Base-by-base conservation (phyloP, 2,329 filamentous ascomycete species). In the Triangularia verruculosa region DNA sequence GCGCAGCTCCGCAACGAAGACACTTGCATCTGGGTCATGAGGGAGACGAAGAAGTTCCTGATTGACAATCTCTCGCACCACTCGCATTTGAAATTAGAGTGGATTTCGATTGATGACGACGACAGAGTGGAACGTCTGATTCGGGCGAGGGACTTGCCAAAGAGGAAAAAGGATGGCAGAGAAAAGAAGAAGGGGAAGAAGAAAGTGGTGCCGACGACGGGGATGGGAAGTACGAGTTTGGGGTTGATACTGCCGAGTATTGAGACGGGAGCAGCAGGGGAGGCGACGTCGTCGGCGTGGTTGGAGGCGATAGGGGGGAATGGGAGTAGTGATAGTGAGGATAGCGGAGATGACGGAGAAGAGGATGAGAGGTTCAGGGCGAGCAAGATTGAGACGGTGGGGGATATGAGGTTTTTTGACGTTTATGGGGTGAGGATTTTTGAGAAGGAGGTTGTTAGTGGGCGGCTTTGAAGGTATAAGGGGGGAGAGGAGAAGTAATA, bases 41-140 rank as follows among this genome's bases (percentile, higher is more conserved):
- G 79, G 17, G 85, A 88, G 73, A 82, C 83, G 2, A 78, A 82
- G 47, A 79, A 78, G n/a, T 88, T 88, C 70, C 79, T 85, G 27
- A 78, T 86, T 9, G 86, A 89, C 70, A 84, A 78, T 30, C 72
- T 88, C 1, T 80, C 82, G 1, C 83, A 87, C 64, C 78, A 83
- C 63, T 83, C 83, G 0, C 70, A 81, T 9, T 75, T 86, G 70
- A 83, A 83, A 68, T 76, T 89, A 2, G 82, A 87, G 70, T 88
- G 82, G 78, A 75, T 89, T 17, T 82, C 83, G 4, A 80, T 87
- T 63, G 81, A 83, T 52, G 82, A 78, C 15, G 74, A 81, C 9
- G 77, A 82, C 61, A 73, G 75, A 0, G 79, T 83, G 4, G 80
- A 84, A 32, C 78, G 79, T 20, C 77, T 87, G 17, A 71, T 83